phyloP scores from a whole-genome alignment of 371 early-diverging fungal species.

The Zychaea mexicana region DNA sequence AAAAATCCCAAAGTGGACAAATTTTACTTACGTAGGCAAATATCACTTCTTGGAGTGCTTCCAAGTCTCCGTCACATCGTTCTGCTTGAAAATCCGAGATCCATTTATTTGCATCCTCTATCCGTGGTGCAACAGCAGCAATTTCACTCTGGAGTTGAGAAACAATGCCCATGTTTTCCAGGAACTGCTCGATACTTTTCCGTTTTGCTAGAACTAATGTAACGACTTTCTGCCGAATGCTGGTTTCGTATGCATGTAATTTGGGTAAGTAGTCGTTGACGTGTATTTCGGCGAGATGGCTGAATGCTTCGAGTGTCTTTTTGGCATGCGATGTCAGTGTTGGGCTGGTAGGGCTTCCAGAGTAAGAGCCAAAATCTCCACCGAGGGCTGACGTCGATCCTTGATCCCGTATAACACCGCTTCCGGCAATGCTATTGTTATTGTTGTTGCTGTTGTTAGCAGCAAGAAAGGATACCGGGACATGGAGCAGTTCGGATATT shows the following conservation, averaged over 20 bases:
- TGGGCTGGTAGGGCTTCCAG: background rate
- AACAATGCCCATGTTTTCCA: conserved; percentile 36
- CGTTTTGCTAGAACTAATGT: conserved; percentile 31
- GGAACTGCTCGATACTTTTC: conserved; percentile 36
- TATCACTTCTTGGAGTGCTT: conserved; percentile 25
- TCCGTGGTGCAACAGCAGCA: conserved; percentile 33
- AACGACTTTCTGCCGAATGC: conserved; percentile 34
- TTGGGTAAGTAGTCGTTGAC: conserved; percentile 63
- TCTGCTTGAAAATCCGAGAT: conserved; percentile 29
- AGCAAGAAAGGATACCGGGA: conserved; percentile 21
- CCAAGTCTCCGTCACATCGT: conserved; percentile 20
- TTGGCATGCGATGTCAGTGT: conserved; percentile 20
- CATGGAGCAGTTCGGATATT: conserved; percentile 26
- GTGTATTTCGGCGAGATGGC: conserved; percentile 67
- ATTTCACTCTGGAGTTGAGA: conserved; percentile 57
- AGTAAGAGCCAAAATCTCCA: background rate
- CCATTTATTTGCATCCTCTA: conserved; percentile 28
- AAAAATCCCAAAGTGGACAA: background rate
- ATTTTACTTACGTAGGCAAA: conserved; percentile 41
- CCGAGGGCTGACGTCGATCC: too few species aligned
- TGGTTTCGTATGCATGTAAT: conserved; percentile 30
- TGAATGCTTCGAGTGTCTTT: conserved; percentile 59
- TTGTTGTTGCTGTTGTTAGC: background rate
- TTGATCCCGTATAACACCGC: too few species aligned
- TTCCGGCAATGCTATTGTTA: background rate